Conservation (phyloP, 2,329 filamentous ascomycete genomes). For the Clarireedia paspali region DNA sequence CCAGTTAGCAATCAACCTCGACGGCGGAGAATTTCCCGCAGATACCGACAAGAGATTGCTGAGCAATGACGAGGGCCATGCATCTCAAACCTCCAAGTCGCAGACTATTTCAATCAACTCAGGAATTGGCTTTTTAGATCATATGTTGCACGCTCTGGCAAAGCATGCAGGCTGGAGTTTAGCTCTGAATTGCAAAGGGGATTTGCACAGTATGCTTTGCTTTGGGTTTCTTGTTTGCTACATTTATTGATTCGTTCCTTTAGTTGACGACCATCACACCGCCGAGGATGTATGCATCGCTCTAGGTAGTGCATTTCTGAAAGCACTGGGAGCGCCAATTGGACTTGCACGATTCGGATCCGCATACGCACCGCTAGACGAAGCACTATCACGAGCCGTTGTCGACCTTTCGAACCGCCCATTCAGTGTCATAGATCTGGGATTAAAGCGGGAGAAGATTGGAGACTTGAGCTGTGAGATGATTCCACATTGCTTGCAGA, state of each 20-base stretch:
- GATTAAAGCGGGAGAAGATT: slow-evolving; percentile 84
- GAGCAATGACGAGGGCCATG: slow-evolving; percentile 55
- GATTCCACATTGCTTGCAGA: slow-evolving; percentile 92
- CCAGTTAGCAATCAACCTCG: slow-evolving; percentile 83
- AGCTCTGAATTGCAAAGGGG: slow-evolving; percentile 73
- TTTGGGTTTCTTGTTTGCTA: not conserved
- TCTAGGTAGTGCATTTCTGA: slow-evolving; percentile 76
- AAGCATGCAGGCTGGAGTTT: slow-evolving; percentile 96
- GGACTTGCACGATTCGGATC: slow-evolving; percentile 87
- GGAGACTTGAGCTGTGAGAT: slow-evolving; percentile 92
- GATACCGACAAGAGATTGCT: slow-evolving; percentile 51
- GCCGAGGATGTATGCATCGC: slow-evolving; percentile 93
- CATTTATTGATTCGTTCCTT: slow-evolving; percentile 8
- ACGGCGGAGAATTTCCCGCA: slow-evolving; percentile 72
- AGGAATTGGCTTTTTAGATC: slow-evolving; percentile 94
- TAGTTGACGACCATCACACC: slow-evolving; percentile 98
- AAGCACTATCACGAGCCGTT: slow-evolving; percentile 87
- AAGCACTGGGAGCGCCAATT: slow-evolving; percentile 66
- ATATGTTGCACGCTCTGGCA: slow-evolving; percentile 95
- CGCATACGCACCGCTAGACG: slow-evolving; percentile 90
- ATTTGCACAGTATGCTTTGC: slow-evolving; percentile 69
- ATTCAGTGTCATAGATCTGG: slow-evolving; percentile 74
- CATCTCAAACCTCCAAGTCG: slow-evolving; percentile 73
- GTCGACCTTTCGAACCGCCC: slow-evolving; percentile 93
- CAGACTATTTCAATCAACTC: slow-evolving; percentile 86